These are phyloP conservation scores for Ceratobasidium sp. DNA, from an alignment of 1,284 basidiomycete genomes.

Conservation along the genomic window DNA sequence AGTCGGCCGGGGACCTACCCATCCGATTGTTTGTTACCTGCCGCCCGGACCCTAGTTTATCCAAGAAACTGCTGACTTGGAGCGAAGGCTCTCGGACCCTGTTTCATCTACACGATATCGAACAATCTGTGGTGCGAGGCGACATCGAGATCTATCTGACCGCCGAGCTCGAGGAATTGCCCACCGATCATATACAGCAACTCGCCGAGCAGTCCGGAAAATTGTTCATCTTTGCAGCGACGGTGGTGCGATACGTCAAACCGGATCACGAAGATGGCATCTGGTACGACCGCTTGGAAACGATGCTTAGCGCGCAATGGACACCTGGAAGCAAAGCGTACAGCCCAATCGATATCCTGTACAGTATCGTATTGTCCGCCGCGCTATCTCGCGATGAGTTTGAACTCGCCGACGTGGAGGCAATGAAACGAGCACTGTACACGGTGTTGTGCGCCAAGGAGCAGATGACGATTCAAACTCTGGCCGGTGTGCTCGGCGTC, in stretches of 20 bases:
- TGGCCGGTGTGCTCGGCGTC: slow-evolving; percentile 13
- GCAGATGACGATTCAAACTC: slow-evolving; percentile 13
- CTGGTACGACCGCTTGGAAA: slow-evolving; percentile 5
- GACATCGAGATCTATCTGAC: slow-evolving; percentile 45
- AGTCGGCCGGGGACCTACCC: neutral
- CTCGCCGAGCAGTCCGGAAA: slow-evolving; percentile 29
- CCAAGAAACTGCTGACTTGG: neutral
- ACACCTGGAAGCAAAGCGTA: neutral
- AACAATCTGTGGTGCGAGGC: slow-evolving; percentile 37
- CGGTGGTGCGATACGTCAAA: neutral
- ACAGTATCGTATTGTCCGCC: neutral
- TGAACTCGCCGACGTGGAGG: neutral
- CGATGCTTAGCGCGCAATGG: neutral
- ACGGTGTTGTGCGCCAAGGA: slow-evolving; percentile 32
- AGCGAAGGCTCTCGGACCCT: neutral
- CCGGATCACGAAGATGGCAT: neutral
- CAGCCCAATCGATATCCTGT: neutral
- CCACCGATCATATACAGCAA: slow-evolving; percentile 18
- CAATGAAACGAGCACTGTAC: neutral
- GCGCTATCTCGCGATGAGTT: neutral
- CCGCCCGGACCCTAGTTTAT: slow-evolving; percentile 41
- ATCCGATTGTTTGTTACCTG: slow-evolving; percentile 15
- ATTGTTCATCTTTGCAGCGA: slow-evolving; percentile 47
- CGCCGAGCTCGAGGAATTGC: neutral
- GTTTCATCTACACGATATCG: too few species aligned